Evolutionary conservation across 78 protist genomes (phyloP), one percentile per base, ranked within the genome.

Genomic region (Neovahlkampfia damariscottae): DNA sequence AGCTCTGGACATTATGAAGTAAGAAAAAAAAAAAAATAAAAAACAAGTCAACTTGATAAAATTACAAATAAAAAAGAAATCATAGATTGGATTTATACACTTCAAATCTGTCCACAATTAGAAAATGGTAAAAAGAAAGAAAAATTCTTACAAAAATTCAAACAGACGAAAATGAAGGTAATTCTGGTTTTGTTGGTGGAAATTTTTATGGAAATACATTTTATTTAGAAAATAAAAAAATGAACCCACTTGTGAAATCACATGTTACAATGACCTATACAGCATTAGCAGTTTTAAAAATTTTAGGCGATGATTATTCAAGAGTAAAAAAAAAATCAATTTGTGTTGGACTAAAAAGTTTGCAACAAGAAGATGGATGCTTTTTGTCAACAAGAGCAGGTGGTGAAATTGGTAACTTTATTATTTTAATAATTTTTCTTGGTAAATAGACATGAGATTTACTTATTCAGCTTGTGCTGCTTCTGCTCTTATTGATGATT

Each of bases 1-100:
- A 10, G 81, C 58, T 6, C 29, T 75, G 67, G 81, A 5, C 40
- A 5, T 40, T 37, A 41, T 5, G 41, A 32, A 8, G 79, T 71
- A 6, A 6, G 34, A 31, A 7, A 38, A 5, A 6, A 71, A 19
- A 62, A 76, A 5, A 8, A 7, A 29, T 6, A 41, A 6, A n/a
- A n/a, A n/a, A n/a, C n/a, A n/a, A n/a, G n/a, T n/a, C n/a, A n/a
- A n/a, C n/a, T n/a, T n/a, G n/a, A n/a, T n/a, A n/a, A n/a, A n/a
- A n/a, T n/a, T n/a, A n/a, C n/a, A n/a, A n/a, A n/a, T n/a, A n/a
- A n/a, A n/a, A 28, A 71, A 71, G 72, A 6, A 3, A 78, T 78
- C 58, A 78, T 78, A 8, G 81, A 78, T 5, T 78, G 81, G 81
- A 70, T 78, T 6, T 78, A 78, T 75, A 8, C 35, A 39, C 81